These are phyloP conservation scores for Coleophoma cylindrospora DNA, from an alignment of 2,329 filamentous ascomycete genomes.

Conservation along the genomic window DNA sequence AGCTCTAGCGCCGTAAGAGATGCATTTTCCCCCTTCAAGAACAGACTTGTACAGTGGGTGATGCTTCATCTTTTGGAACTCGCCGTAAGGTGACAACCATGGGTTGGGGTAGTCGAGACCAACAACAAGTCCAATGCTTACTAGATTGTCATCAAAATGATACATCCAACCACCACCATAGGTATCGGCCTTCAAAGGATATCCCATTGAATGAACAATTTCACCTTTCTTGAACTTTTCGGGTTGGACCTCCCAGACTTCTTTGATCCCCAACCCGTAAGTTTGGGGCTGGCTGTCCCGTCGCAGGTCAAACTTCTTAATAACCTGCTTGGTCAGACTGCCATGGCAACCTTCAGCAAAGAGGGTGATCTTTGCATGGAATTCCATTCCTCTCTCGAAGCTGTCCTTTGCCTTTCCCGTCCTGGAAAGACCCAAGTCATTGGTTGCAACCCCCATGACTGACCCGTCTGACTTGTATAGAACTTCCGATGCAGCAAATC, in stretches of 20 bases:
- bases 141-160: constrained; percentile 96
- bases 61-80: constrained; percentile 98
- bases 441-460: constrained; percentile 91
- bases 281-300: constrained; percentile 90
- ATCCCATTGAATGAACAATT: constrained; percentile 87
- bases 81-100: constrained; percentile 90
- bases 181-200: constrained; percentile 79
- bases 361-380: constrained; percentile 85
- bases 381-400: constrained; percentile 98
- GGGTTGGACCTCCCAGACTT: constrained; percentile 94
- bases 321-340: constrained; percentile 89
- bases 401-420: constrained; percentile 81
- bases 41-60: constrained; percentile 85
- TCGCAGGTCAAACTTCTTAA: constrained; percentile 88
- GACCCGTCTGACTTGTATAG: constrained; percentile 82
- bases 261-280: constrained; percentile 90
- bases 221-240: constrained; percentile 87
- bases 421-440: constrained; percentile 81
- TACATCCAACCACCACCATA: constrained; percentile 99
- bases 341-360: constrained; percentile 96
- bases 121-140: constrained; percentile 85
- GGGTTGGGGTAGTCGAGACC: constrained; percentile 95
- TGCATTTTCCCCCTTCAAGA: constrained; percentile 94
- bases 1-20: constrained; percentile 90
- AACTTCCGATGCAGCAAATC: constrained; percentile 91